A percentile compares a stretch with the other conserved stretches of the same genome.
Conservation (phyloP, 2,329 filamentous ascomycete species). For the Camillea tinctor region DNA sequence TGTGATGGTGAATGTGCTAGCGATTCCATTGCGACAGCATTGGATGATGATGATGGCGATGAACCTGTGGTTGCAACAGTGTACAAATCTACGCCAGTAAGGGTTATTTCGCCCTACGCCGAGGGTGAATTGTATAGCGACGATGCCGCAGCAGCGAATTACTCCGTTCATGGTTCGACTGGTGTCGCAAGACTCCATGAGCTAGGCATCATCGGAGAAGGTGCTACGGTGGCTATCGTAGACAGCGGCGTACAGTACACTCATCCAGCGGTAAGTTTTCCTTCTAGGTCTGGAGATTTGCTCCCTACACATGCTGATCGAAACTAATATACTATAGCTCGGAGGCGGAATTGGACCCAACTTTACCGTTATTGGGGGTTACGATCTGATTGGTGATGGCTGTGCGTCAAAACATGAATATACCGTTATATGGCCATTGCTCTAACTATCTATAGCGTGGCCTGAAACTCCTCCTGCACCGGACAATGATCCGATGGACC, state of each 20-base stretch:
- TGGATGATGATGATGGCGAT: slow-evolving; percentile 13
- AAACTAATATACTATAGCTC: slow-evolving; percentile 6
- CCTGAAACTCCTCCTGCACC: slow-evolving; percentile 18
- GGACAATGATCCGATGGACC: slow-evolving; percentile 22
- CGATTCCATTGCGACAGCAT: slow-evolving; percentile 11
- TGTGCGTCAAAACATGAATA: not conserved
- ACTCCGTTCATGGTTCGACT: slow-evolving; percentile 23
- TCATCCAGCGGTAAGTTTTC: slow-evolving; percentile 19
- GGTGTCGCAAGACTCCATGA: slow-evolving; percentile 23
- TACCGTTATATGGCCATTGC: not conserved
- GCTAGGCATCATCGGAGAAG: slow-evolving; percentile 23
- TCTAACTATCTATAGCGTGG: slow-evolving; percentile 11
- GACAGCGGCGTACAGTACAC: slow-evolving; percentile 26
- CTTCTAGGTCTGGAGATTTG: no score
- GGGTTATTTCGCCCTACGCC: slow-evolving; percentile 9
- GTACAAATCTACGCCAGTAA: slow-evolving; percentile 20
- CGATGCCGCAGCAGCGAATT: slow-evolving; percentile 20
- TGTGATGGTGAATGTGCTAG: slow-evolving; percentile 18
- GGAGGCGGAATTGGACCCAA: slow-evolving; percentile 24
- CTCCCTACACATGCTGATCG: no score
- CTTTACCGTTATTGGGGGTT: slow-evolving; percentile 24
- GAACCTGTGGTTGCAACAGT: slow-evolving; percentile 17
- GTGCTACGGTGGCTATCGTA: slow-evolving; percentile 23
- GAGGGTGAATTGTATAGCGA: slow-evolving; percentile 20
- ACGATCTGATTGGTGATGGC: slow-evolving; percentile 23